These are phyloP conservation scores for Trichoderma cornu-damae DNA, from an alignment of 2,329 filamentous ascomycete species.

Conservation along the genomic window DNA sequence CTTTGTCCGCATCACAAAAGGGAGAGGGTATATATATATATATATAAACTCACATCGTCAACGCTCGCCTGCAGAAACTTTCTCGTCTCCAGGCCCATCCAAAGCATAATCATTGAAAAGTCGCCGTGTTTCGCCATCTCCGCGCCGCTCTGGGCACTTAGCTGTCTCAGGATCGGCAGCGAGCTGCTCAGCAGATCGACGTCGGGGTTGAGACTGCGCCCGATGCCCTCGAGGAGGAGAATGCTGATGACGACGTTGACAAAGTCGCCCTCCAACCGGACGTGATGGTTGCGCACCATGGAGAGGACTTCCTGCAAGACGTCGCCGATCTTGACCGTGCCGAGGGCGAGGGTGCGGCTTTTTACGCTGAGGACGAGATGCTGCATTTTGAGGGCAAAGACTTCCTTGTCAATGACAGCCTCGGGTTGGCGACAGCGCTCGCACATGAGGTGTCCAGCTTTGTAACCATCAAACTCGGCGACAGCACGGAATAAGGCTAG, in stretches of 20 bases:
- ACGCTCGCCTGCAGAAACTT: slow-evolving; percentile 86
- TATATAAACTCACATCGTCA: slow-evolving; percentile 62
- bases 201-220: slow-evolving; percentile 76
- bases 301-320: slow-evolving; percentile 82
- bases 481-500: slow-evolving; percentile 92
- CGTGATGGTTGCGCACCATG: slow-evolving; percentile 91
- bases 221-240: slow-evolving; percentile 87
- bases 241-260: slow-evolving; percentile 98
- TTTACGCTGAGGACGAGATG: slow-evolving; percentile 90
- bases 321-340: slow-evolving; percentile 93
- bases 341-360: slow-evolving; percentile 81
- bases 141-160: slow-evolving; percentile 72
- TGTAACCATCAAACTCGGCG: slow-evolving; percentile 95
- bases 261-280: slow-evolving; percentile 92
- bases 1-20: background rate
- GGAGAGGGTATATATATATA: background rate
- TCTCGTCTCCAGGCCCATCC: slow-evolving; percentile 84
- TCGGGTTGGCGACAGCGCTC: slow-evolving; percentile 90
- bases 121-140: slow-evolving; percentile 67
- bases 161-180: slow-evolving; percentile 80
- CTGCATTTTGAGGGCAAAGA: slow-evolving; percentile 95
- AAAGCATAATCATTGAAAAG: slow-evolving; percentile 82
- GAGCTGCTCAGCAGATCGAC: slow-evolving; percentile 82
- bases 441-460: slow-evolving; percentile 91
- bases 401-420: slow-evolving; percentile 78